A percentile compares a stretch with the other conserved stretches of the same genome.
Conservation (phyloP, 225 moss, liverwort and hornwort species). For the Marchantia polymorpha region DNA sequence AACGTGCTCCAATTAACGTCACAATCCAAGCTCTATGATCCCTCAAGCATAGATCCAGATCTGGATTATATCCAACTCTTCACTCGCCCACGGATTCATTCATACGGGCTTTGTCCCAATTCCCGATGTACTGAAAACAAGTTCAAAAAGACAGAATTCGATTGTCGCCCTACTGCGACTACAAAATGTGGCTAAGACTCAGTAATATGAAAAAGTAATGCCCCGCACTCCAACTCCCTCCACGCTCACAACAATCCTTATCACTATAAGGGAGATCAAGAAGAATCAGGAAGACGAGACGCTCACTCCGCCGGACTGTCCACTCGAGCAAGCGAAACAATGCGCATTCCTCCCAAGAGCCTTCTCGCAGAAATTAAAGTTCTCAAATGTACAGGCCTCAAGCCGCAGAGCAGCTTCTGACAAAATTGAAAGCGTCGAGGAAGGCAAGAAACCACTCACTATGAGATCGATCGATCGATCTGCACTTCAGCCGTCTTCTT, state of each 20-base stretch:
- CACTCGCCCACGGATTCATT: neutral
- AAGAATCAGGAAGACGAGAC: neutral
- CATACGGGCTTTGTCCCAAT: neutral
- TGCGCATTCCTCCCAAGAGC: too few species aligned
- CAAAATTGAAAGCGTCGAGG: neutral
- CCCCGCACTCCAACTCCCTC: neutral
- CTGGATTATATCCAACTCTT: neutral
- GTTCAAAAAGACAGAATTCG: too few species aligned
- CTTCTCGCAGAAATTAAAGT: neutral
- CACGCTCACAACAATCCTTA: neutral
- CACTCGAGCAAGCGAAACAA: too few species aligned
- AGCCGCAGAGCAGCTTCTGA: neutral
- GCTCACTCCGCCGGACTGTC: neutral
- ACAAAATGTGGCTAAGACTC: too few species aligned
- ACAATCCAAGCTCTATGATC: neutral
- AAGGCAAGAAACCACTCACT: neutral
- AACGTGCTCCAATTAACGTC: neutral
- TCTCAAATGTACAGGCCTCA: neutral
- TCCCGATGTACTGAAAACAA: too few species aligned
- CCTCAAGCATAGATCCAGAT: neutral
- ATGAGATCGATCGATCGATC: neutral
- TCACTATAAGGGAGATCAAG: neutral
- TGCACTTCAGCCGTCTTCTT: neutral
- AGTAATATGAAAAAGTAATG: slow-evolving; percentile 2
- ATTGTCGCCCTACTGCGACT: neutral